Base-by-base conservation (phyloP, 768 basidiomycete species). In the Rhizopogon vesiculosus region DNA sequence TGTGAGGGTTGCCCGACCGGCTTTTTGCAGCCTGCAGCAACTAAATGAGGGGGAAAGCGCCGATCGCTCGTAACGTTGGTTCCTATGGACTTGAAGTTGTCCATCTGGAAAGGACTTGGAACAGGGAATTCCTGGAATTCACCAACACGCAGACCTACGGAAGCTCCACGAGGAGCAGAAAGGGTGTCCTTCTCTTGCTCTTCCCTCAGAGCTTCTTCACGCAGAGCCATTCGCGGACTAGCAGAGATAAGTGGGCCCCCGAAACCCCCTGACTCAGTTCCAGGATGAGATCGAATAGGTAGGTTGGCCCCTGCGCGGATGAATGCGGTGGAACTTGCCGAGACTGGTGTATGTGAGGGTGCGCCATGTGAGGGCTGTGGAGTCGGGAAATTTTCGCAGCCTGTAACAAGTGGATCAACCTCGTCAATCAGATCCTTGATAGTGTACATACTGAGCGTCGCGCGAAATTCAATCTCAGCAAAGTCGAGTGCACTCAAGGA, bases 181-280 rank as follows among this genome's bases (percentile, higher is more conserved):
- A 72, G 66, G 5, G 76, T 71, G 62, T 69, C 72, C 64, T 74
- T 72, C 51, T 72, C 68, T 53, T 71, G 64, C 57, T 73, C 69
- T 61, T 70, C 62, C 49, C 74, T 69, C 62, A 78, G 78, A 56
- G 76, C 73, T 18, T 75, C 78, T 54, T 59, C 78, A 10, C 78
- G 82, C 29, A 83, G 78, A 28, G 76, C 80, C 66, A 89, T 71
- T 59, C 88, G 80, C 38, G 88, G 89, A 68, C 86, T 89, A 42
- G 80, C 63, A 39, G 83, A 74, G 55, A 79, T 74, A 5, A 76
- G 28, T 22, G 81, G 77, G 41, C 79, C 79, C 49, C 78, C 68
- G 7, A 82, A 80, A 43, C 82, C 80, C 69, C 78, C 81, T 52
- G 74, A 72, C 56, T 65, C 71, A 44, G 66, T 61, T 59, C 78